A percentile compares a stretch with the other conserved stretches of the same genome.
phyloP scores from a whole-genome alignment of 345 rosid genomes.

The Leavenworthia alabamica region DNA sequence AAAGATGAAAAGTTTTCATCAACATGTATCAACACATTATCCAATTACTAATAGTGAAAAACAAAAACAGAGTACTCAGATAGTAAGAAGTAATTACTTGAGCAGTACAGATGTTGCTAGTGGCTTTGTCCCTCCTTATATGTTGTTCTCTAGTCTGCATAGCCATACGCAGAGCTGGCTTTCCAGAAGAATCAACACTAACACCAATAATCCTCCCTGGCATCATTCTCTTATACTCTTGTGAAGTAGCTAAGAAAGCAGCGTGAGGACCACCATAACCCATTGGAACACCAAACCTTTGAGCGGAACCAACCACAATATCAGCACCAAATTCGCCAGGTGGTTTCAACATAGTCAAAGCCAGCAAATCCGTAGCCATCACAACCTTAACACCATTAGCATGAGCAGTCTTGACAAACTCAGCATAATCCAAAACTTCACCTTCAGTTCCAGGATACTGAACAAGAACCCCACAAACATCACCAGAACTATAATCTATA shows the following conservation, averaged over 20 bases:
- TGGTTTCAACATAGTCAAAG: constrained; percentile 88
- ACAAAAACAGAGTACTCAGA: background rate
- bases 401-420: constrained; percentile 83
- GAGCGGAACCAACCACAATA: constrained; percentile 93
- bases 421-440: constrained; percentile 80
- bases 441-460: constrained; percentile 98
- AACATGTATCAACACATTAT: background rate
- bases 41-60: background rate
- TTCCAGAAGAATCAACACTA: constrained; percentile 91
- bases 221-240: constrained; percentile 98
- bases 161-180: constrained; percentile 93
- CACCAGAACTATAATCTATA: constrained; percentile 68
- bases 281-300: constrained; percentile 97
- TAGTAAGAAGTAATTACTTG: constrained; percentile 48
- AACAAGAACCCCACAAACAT: constrained; percentile 91
- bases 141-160: constrained; percentile 99
- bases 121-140: constrained; percentile 97
- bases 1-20: background rate
- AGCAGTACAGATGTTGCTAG: constrained; percentile 99
- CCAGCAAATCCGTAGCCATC: constrained; percentile 89
- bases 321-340: constrained; percentile 94
- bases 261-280: constrained; percentile 99
- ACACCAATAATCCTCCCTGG: constrained; percentile 94
- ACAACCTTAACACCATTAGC: constrained; percentile 94
- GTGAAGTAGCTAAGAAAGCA: constrained; percentile 93